A percentile compares a stretch with the other conserved stretches of the same genome.
Evolutionary conservation across 768 basidiomycete genomes (phyloP).

Genomic region (Exidia glandulosa): DNA sequence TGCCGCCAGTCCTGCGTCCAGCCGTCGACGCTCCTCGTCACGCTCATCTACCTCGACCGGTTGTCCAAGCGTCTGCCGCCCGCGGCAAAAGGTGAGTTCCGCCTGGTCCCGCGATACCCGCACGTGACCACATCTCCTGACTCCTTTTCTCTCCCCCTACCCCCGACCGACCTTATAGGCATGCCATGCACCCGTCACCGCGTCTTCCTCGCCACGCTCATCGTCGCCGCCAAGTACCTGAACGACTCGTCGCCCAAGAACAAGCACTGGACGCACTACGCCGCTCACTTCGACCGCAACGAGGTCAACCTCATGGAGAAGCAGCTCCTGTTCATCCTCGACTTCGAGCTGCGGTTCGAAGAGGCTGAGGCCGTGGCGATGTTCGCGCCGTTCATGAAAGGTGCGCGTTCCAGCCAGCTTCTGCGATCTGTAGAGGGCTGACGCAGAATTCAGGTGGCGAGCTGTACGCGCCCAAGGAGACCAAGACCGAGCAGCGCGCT

Average conservation of each 20-base stretch:
- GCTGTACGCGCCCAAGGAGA: conserved; percentile 28
- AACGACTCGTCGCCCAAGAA: conserved; percentile 97
- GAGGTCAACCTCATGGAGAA: conserved; percentile 97
- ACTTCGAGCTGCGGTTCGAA: conserved; percentile 84
- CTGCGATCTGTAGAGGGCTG: conserved; percentile 1
- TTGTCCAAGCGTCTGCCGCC: conserved; percentile 68
- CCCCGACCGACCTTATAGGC: conserved; percentile 23
- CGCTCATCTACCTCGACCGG: conserved; percentile 85
- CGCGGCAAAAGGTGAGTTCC: conserved; percentile 67
- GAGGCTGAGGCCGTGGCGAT: conserved; percentile 60
- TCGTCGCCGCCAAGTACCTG: conserved; percentile 92
- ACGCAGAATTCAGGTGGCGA: too few species aligned
- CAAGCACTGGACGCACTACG: conserved; percentile 81
- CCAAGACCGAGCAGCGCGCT: conserved; percentile 4
- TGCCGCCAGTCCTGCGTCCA: conserved; percentile 79
- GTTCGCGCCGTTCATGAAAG: conserved; percentile 54
- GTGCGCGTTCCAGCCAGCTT: conserved; percentile 41
- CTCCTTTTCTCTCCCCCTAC: conserved; percentile 1
- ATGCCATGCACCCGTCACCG: conserved; percentile 90
- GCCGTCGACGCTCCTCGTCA: conserved; percentile 81
- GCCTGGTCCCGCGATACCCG: not conserved
- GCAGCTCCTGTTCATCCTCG: conserved; percentile 84
- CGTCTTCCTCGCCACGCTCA: conserved; percentile 91
- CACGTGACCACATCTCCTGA: conserved; percentile 1
- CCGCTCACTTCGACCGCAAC: conserved; percentile 56